Evolutionary conservation across 2,329 filamentous ascomycete genomes (phyloP), one percentile per base, ranked within the genome.

Genomic region (Microascus cirrosus): DNA sequence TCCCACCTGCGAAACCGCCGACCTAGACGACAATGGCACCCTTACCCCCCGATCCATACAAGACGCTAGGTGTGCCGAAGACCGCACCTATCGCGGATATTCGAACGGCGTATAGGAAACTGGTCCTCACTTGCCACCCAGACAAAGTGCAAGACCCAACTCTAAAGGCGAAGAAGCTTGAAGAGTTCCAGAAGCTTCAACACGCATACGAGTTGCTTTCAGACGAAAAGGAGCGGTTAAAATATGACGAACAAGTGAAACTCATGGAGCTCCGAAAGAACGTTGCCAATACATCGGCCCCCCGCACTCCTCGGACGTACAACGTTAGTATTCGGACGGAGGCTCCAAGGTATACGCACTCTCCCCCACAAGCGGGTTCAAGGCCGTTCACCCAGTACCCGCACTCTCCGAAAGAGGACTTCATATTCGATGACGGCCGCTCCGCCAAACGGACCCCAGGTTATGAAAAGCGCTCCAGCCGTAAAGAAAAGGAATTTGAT

Each of bases 121-220:
- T 95, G 48, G 89, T 90, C 39, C 81, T 96, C 64, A 90, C 89
- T 70, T 92, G 87, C 68, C 92, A 96, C 65, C 92, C 92, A 36
- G 92, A 96, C 77, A 95, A 96, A 74, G 83, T 95, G 61, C 86
- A 90, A 63, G 83, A 95, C 66, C 84, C 86, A 57, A 77, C 83
- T 18, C 76, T 88, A 65, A 95, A 94, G 72, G 83, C 84, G 60
- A 76, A 83, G 64, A 95, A 92, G 70, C 84, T 89, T 65, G 86
- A 90, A 64, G 86, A 95, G 71, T 99, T 97, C 67, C 91, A 96
- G 72, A 85, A 84, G 69, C 89, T 97, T 36, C 92, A 96, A 70
- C 84, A 92, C 65, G 92, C 94, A 55, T 99, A 96, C 72, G 94
- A 97, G 72, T 78, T 94, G 34, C 82, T 99, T 60, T 89, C 84